Conservation (phyloP, 1,284 basidiomycete species). For the Macrocystidia cucumis region DNA sequence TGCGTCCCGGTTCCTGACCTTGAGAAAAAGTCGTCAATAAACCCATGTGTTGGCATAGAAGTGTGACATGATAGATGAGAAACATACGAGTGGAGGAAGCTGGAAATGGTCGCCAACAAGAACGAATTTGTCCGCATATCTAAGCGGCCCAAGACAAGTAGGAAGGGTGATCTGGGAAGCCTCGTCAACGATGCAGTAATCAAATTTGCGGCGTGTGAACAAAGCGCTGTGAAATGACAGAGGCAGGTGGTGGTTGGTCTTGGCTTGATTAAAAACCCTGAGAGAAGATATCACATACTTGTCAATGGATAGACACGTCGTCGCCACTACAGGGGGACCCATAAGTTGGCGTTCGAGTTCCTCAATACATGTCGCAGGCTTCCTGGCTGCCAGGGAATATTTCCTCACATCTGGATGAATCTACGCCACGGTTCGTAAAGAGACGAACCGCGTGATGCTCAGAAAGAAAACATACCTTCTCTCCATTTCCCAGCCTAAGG, state of each 20-base stretch:
- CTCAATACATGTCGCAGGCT: conserved; percentile 55
- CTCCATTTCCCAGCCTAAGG: conserved; percentile 82
- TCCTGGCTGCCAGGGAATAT: conserved; percentile 57
- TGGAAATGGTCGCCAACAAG: conserved; percentile 98
- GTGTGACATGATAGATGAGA: neutral
- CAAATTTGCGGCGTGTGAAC: conserved; percentile 81
- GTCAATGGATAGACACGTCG: conserved; percentile 89
- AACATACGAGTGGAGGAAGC: conserved; percentile 80
- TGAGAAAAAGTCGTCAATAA: conserved; percentile 4
- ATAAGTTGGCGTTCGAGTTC: conserved; percentile 78
- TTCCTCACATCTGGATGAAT: conserved; percentile 73
- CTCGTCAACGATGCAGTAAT: conserved; percentile 98
- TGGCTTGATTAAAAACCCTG: too few relatives aligned
- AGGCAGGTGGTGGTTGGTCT: too few relatives aligned
- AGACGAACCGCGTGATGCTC: neutral
- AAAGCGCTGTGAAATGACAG: conserved; percentile 54
- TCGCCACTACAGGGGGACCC: conserved; percentile 88
- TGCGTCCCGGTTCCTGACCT: conserved; percentile 81
- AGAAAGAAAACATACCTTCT: conserved; percentile 62
- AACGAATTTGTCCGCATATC: conserved; percentile 86
- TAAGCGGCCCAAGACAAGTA: conserved; percentile 88
- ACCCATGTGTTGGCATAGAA: neutral
- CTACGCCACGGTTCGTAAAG: conserved; percentile 26
- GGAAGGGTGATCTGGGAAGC: conserved; percentile 97
- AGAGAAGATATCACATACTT: conserved; percentile 62